A percentile compares a stretch with the other conserved stretches of the same genome.
phyloP scores from a whole-genome alignment of 148 eudicot genomes.

The Silene conica region DNA sequence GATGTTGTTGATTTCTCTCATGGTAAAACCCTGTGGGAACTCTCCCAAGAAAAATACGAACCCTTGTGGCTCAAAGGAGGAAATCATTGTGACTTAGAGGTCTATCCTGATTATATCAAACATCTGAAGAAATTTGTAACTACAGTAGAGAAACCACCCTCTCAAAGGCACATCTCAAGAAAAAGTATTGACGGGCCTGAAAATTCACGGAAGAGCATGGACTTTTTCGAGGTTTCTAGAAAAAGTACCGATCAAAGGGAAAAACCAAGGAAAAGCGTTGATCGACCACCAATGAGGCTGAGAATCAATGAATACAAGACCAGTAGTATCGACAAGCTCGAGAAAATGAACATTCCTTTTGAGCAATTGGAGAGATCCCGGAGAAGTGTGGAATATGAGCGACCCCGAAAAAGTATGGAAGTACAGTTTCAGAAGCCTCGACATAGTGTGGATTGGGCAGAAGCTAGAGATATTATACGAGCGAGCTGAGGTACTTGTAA shows the following conservation, averaged over 20 bases:
- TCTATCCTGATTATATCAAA: constrained; percentile 69
- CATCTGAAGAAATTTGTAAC: constrained; percentile 82
- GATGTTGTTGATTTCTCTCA: constrained; percentile 93
- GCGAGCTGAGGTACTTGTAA: constrained; percentile 19
- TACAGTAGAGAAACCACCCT: constrained; percentile 64
- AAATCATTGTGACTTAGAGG: constrained; percentile 83
- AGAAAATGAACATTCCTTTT: constrained; percentile 56
- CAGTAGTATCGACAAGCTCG: constrained; percentile 49
- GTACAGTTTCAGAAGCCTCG: constrained; percentile 64
- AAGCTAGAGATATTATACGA: constrained; percentile 44
- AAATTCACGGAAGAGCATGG: constrained; percentile 59
- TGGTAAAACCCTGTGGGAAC: constrained; percentile 85
- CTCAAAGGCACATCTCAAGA: constrained; percentile 58
- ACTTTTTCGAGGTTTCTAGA: constrained; percentile 49
- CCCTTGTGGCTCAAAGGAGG: constrained; percentile 94
- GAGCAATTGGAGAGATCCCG: constrained; percentile 84
- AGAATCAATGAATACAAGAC: constrained; percentile 51
- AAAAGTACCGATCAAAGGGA: constrained; percentile 45
- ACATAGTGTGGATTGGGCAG: constrained; percentile 80
- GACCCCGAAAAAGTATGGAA: constrained; percentile 65
- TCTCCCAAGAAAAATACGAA: constrained; percentile 77
- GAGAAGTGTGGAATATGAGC: constrained; percentile 80
- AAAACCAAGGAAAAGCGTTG: constrained; percentile 43
- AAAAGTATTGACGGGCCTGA: constrained; percentile 58
- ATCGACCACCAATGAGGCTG: constrained; percentile 32